These are phyloP conservation scores for Solanum sejunctum DNA, from an alignment of 257 asterid genomes.

Conservation along the genomic window DNA sequence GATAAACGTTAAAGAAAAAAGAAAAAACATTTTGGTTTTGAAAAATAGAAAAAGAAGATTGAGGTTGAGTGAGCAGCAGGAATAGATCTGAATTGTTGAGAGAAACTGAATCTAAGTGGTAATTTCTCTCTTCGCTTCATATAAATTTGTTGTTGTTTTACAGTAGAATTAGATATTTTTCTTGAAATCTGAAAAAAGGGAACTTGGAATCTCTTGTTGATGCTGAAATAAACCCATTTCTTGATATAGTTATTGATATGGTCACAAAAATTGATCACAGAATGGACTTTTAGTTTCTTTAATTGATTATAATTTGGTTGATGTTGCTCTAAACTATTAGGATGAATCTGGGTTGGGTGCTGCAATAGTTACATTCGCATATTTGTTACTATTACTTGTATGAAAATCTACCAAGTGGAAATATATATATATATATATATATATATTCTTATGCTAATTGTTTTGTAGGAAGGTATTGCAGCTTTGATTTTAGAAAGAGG, in stretches of 20 bases:
- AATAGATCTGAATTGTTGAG: background rate
- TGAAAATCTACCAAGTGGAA: background rate
- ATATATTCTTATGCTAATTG: background rate
- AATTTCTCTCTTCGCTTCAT: background rate
- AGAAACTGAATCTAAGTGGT: background rate
- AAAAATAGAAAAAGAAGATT: background rate
- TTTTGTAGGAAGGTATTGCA: background rate
- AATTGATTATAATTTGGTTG: background rate
- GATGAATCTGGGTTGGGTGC: background rate
- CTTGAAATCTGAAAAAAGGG: background rate
- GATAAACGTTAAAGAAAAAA: background rate
- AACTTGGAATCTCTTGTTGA: background rate
- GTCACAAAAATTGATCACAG: background rate
- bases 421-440: too few relatives aligned
- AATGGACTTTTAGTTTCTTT: background rate
- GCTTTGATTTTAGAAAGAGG: background rate
- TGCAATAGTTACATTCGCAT: background rate
- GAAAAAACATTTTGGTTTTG: background rate
- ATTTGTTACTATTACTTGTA: background rate
- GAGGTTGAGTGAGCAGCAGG: background rate
- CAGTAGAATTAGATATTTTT: too few relatives aligned
- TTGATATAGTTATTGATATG: background rate
- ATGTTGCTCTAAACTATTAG: background rate
- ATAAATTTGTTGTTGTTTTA: background rate
- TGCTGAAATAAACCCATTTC: background rate